Base-by-base conservation (phyloP, 495 filamentous ascomycete species). In the Letharia columbiana region DNA sequence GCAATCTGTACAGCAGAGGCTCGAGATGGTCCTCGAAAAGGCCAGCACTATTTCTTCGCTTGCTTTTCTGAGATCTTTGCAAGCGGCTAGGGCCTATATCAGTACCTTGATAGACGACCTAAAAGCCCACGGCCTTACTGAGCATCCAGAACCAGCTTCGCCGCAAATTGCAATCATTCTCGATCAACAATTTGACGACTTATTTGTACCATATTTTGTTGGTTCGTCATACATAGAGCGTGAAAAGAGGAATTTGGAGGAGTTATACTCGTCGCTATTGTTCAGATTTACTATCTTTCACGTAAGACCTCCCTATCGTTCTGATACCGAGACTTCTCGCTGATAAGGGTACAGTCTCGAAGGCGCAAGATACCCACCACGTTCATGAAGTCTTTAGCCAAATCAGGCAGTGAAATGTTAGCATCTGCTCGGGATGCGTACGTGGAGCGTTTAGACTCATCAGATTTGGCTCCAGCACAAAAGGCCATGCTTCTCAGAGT, bases 271-370 rank as follows among this genome's bases (percentile, higher is more conserved):
- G 35, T 96, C 93, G 0, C 74, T 99, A 50, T 81, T 98, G 33
- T 95, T 99, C 83, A 96, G 91, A 74, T 99, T 95, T 73, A 94
- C 88, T 42, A 87, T 92, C 41, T 98, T 91, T 72, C 95, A 99
- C 72, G 75, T 76, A 67, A 65, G 74, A 45, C 8, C 20, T 54
- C 54, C 3, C 49, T 33, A 23, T 3, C 39, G 13, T 47, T 28
- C 20, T 41, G 31, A 57, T 31, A 70, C 52, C 64, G 23, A 58
- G 65, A 7, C 31, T 15, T 39, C 7, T 3, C 54, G 5, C 33
- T 57, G 33, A 57, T 33, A 39, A 23, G 20, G 17, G 20, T 42
- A 37, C 60, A 77, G 74, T 90, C 90, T 2, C 82, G 89, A 65
- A 78, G 90, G 66, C 89, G 91, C 74, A 96, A 93, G 81, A 80